Base-by-base conservation (phyloP, 129 eudicot genomes). In the Artemisia argyi region DNA sequence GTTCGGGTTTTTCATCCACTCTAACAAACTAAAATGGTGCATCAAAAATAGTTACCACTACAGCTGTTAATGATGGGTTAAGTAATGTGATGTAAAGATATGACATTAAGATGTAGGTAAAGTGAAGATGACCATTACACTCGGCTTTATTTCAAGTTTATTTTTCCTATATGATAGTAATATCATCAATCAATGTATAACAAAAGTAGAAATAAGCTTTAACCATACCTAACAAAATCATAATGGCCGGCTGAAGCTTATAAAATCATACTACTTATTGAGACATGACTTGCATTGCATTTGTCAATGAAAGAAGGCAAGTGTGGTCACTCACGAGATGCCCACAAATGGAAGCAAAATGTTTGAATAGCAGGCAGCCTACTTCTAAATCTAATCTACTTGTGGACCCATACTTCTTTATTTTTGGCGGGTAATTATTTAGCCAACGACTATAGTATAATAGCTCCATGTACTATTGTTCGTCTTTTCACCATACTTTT, bases 261-360 rank as follows among this genome's bases (percentile, higher is more conserved):
- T 26, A 26, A 26, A 26, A 26, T 26, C 3, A 52, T 0, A 35
- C 7, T 30, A 64, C 6, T 12, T 64, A 44, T 20, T 59, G 22
- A 49, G 69, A 19, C 11, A 48, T 55, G 73, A 65, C 65, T 11
- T 30, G 55, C 15, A 65, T 49, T 15, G 61, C 53, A 57, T 76
- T 76, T 76, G 80, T 76, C 80, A 76, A 67, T 56, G 22, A 67
- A 76, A 22, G 67, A 66, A 56, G 60, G 79, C 61, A 12, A 30
- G 60, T 6, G 61, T 39, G 78, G 75, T 71, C 65, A 71, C 65
- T 39, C 46, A 39, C 2, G 10, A 39, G 2, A 39, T 39, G 65
- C 44, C 64, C 50, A 47, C 26, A 1, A 24, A 51, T 20, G 56
- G 48, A 65, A 58, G 42, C 72, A 65, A 73, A 74, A 65, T 46